phyloP scores from a whole-genome alignment of 352 stramenopile species.

The Pythium angustatum region DNA sequence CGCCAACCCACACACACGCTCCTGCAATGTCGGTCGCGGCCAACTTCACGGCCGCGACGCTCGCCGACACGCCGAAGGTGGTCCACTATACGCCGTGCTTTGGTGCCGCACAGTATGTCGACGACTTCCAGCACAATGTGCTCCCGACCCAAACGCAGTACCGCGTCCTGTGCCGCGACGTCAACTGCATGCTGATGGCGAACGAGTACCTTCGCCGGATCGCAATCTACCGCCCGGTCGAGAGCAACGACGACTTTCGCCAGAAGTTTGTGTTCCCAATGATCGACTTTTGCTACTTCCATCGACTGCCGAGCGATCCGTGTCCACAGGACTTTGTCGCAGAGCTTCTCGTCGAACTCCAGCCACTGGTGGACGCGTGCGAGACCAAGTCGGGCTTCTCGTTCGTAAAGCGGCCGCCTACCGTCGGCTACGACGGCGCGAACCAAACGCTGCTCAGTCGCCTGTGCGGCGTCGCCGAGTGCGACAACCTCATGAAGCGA shows the following conservation, averaged over 20 bases:
- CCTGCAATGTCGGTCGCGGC: no score
- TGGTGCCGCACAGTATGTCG: no score
- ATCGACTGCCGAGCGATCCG: neutral
- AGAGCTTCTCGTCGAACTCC: neutral
- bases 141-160: no score
- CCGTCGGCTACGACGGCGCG: neutral
- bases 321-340: neutral
- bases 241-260: neutral
- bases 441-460: no score
- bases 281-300: conserved; percentile 17
- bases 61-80: no score
- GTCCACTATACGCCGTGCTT: no score
- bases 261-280: neutral
- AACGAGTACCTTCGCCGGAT: neutral
- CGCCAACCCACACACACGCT: no score
- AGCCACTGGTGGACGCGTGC: neutral
- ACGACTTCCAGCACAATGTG: no score
- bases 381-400: conserved; percentile 18
- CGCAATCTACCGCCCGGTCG: no score
- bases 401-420: neutral
- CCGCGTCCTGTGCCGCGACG: no score
- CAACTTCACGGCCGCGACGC: no score
- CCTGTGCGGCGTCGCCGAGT: neutral
- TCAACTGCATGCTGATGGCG: no score
- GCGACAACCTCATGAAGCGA: neutral